Percentiles rank a stretch among this genome's conserved stretches.
phyloP scores from a whole-genome alignment of 306 rosid species.

The Benincasa hispida region DNA sequence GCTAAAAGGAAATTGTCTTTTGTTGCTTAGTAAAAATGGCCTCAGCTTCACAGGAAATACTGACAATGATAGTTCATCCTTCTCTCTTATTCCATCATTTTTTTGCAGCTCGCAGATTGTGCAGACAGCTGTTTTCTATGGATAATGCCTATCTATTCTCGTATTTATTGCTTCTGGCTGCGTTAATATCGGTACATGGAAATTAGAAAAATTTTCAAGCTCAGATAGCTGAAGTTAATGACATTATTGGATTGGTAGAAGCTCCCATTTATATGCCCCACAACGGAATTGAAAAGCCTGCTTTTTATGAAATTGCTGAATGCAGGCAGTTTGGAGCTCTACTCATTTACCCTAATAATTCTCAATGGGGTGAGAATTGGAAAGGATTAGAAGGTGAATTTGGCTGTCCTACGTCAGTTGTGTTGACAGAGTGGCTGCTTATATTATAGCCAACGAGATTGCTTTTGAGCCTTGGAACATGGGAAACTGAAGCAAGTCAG shows the following conservation, averaged over 20 bases:
- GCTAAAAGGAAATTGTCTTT: conserved; percentile 5
- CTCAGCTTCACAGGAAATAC: conserved; percentile 4
- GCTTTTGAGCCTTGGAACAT: conserved; percentile 10
- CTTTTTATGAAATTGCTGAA: not conserved
- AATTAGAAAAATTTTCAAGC: not conserved
- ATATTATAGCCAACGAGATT: not conserved
- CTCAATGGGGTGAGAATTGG: not conserved
- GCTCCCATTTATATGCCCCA: not conserved
- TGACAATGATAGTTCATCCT: conserved; percentile 26
- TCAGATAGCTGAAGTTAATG: not conserved
- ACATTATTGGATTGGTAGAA: not conserved
- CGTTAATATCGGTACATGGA: not conserved
- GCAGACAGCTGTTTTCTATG: conserved; percentile 5
- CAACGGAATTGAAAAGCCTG: not conserved
- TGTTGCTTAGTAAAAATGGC: conserved; percentile 15
- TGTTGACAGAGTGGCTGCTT: not conserved
- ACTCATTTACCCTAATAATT: not conserved
- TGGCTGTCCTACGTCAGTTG: not conserved
- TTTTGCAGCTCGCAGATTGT: not conserved
- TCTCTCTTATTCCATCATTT: conserved; percentile 9
- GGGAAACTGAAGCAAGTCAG: not conserved
- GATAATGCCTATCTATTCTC: conserved; percentile 5
- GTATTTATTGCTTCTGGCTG: not conserved
- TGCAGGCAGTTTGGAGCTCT: not conserved
- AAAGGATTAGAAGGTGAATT: not conserved